Percentiles rank a stretch among this genome's conserved stretches.
phyloP scores from a whole-genome alignment of 2,329 filamentous ascomycete genomes.

The Penicillium sp. region DNA sequence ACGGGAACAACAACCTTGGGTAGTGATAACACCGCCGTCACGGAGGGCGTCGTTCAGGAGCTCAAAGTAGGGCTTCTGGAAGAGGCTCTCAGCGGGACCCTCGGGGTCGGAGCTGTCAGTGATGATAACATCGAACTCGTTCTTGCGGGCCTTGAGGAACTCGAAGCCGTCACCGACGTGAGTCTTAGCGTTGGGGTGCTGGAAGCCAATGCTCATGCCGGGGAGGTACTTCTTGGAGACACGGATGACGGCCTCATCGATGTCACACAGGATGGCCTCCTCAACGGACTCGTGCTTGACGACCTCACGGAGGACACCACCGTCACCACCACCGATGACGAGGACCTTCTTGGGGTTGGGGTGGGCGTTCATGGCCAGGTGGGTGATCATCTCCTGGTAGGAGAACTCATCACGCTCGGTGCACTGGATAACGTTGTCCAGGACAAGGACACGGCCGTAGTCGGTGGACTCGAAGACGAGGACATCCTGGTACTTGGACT shows the following conservation, averaged over 20 bases:
- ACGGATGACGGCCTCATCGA: slow-evolving; percentile 98
- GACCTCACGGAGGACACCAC: slow-evolving; percentile 94
- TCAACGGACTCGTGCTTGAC: slow-evolving; percentile 98
- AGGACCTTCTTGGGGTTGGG: slow-evolving; percentile 97
- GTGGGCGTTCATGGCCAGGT: slow-evolving; percentile 97
- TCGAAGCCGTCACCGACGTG: slow-evolving; percentile 98
- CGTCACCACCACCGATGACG: slow-evolving; percentile 96
- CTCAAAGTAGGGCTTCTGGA: slow-evolving; percentile 99
- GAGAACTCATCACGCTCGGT: slow-evolving; percentile 99
- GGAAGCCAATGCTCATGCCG: slow-evolving; percentile 87
- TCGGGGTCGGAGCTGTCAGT: slow-evolving; percentile 98
- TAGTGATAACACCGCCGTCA: slow-evolving; percentile 97
- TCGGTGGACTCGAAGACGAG: slow-evolving; percentile 98
- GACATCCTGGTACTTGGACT: slow-evolving; percentile 98
- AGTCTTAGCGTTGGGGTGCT: slow-evolving; percentile 89
- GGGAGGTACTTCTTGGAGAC: slow-evolving; percentile 98
- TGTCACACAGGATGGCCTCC: slow-evolving; percentile 95
- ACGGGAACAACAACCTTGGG: slow-evolving; percentile 99
- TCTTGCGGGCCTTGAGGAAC: slow-evolving; percentile 95
- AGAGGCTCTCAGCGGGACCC: slow-evolving; percentile 91
- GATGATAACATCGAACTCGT: slow-evolving; percentile 98
- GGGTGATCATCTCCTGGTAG: slow-evolving; percentile 99
- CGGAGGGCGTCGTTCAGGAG: slow-evolving; percentile 85
- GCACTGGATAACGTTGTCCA: slow-evolving; percentile 99
- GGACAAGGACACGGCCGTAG: slow-evolving; percentile 91